These are phyloP conservation scores for Cordyceps fumosorosea DNA, from an alignment of 2,329 filamentous ascomycete species.

Conservation along the genomic window DNA sequence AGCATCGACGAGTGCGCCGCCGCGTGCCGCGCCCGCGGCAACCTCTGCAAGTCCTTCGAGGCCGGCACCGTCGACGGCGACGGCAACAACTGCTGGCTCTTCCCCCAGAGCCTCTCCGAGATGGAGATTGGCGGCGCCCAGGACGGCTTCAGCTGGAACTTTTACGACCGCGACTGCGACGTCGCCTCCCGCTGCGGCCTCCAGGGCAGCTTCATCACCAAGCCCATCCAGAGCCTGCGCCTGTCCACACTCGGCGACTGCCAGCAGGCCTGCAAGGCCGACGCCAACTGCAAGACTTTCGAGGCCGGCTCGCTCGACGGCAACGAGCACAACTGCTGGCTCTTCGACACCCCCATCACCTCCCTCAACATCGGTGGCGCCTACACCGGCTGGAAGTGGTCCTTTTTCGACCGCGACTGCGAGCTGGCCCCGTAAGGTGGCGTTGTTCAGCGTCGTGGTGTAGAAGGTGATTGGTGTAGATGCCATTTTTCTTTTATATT, in stretches of 20 bases:
- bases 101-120: background rate
- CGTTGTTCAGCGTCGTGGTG: background rate
- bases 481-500: background rate
- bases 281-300: constrained; percentile 6
- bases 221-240: background rate
- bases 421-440: background rate
- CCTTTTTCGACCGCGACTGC: constrained; percentile 8
- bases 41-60: constrained; percentile 7
- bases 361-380: constrained; percentile 2
- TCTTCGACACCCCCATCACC: background rate
- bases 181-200: constrained; percentile 3
- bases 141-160: constrained; percentile 11
- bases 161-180: constrained; percentile 11
- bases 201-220: constrained; percentile 11
- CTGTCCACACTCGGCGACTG: constrained; percentile 4
- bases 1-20: constrained; percentile 8
- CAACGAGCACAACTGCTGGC: constrained; percentile 12
- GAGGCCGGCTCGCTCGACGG: constrained; percentile 5
- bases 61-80: constrained; percentile 11
- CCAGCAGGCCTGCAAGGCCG: background rate
- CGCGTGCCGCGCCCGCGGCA: constrained; percentile 3
- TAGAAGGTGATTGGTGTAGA: background rate
- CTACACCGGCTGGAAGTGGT: background rate
- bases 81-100: constrained; percentile 13
- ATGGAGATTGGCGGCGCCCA: constrained; percentile 7